Conservation (phyloP, 1,284 basidiomycete species). For the Sphaerobolus stellatus region DNA sequence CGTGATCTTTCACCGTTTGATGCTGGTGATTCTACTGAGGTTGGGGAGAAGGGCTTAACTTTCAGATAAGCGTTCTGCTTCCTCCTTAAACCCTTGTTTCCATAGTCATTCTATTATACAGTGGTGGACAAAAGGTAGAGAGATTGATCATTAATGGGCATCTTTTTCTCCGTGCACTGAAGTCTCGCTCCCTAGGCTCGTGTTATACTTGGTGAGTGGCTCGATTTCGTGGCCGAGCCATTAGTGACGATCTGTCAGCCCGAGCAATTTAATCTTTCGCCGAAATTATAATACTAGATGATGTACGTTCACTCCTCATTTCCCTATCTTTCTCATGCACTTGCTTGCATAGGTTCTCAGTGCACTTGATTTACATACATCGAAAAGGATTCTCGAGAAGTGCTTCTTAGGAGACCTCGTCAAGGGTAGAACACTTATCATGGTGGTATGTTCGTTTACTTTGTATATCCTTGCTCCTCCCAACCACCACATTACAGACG, state of each 20-base stretch:
- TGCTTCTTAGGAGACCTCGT: slow-evolving; percentile 41
- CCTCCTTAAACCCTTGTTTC: slow-evolving; percentile 17
- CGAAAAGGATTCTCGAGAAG: slow-evolving; percentile 44
- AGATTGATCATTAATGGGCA: background rate
- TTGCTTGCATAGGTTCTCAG: too few species aligned
- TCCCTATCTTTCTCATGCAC: too few species aligned
- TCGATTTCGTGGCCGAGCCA: too few species aligned
- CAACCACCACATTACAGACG: slow-evolving; percentile 24
- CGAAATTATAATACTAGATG: slow-evolving; percentile 41
- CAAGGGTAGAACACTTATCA: slow-evolving; percentile 39
- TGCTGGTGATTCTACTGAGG: slow-evolving; percentile 54
- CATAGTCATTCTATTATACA: slow-evolving; percentile 18
- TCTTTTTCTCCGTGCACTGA: too few species aligned
- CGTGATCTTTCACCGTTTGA: slow-evolving; percentile 65
- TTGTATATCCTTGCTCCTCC: background rate
- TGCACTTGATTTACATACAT: slow-evolving; percentile 45
- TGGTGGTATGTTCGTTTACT: slow-evolving; percentile 33
- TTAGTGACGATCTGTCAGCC: slow-evolving; percentile 40
- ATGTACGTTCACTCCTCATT: too few species aligned
- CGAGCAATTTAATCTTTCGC: slow-evolving; percentile 40
- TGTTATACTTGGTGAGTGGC: too few species aligned
- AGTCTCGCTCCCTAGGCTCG: slow-evolving; percentile 12
- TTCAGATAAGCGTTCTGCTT: slow-evolving; percentile 18
- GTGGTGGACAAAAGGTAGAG: slow-evolving; percentile 42
- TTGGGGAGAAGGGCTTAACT: slow-evolving; percentile 31